phyloP scores from a whole-genome alignment of 768 basidiomycete species.

The Plicaturopsis crispa region DNA sequence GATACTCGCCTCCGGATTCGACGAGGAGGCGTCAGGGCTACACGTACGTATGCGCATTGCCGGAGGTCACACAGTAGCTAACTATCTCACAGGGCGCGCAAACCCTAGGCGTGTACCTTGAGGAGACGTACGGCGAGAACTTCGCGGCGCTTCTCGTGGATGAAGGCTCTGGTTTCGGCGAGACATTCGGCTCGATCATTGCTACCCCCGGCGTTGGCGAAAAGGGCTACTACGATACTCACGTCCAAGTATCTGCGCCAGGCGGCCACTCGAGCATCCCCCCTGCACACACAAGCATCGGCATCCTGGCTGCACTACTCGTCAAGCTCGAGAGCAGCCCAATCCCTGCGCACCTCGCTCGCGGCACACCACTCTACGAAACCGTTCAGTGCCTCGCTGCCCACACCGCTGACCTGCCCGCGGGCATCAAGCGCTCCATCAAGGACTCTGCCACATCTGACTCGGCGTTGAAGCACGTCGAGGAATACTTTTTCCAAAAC shows the following conservation, averaged over 20 bases:
- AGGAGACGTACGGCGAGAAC: slow-evolving; percentile 59
- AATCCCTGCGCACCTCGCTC: slow-evolving; percentile 45
- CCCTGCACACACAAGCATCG: slow-evolving; percentile 78
- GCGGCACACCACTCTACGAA: too few species aligned
- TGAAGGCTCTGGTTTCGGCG: slow-evolving; percentile 65
- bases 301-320: slow-evolving; percentile 67
- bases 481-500: slow-evolving; percentile 35
- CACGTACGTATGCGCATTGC: slow-evolving; percentile 20
- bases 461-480: slow-evolving; percentile 42
- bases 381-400: slow-evolving; percentile 60
- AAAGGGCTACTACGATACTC: slow-evolving; percentile 63
- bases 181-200: slow-evolving; percentile 45
- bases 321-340: slow-evolving; percentile 65
- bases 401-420: slow-evolving; percentile 49
- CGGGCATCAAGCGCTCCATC: slow-evolving; percentile 38
- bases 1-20: slow-evolving; percentile 58
- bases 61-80: not conserved
- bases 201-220: slow-evolving; percentile 63
- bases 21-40: slow-evolving; percentile 59
- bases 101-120: slow-evolving; percentile 37
- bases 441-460: slow-evolving; percentile 39
- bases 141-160: slow-evolving; percentile 78
- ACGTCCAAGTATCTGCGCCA: slow-evolving; percentile 54
- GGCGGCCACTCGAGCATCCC: slow-evolving; percentile 89
- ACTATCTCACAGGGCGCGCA: slow-evolving; percentile 48